A percentile compares a stretch with the other conserved stretches of the same genome.
phyloP scores from a whole-genome alignment of 108 stramenopile genomes.

The Cyclotella choctawhatcheeana region DNA sequence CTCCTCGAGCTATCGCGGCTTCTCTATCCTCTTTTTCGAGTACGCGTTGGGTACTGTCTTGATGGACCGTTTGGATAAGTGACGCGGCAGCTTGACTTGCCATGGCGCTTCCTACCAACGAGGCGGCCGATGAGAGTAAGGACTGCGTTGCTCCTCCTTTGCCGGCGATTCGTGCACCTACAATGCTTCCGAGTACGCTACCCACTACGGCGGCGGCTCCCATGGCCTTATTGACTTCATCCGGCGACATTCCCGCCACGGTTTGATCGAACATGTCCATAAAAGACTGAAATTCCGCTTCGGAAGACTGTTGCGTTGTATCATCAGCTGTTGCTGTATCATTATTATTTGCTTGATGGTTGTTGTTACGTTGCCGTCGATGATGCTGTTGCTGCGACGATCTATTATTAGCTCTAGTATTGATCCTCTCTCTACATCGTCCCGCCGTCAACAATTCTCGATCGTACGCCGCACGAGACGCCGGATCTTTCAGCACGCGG shows the following conservation, averaged over 20 bases:
- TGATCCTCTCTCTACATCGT: constrained; percentile 4
- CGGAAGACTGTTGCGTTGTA: constrained; percentile 8
- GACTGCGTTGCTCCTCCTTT: constrained; percentile 43
- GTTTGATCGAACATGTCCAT: constrained; percentile 69
- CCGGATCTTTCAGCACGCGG: constrained; percentile 69
- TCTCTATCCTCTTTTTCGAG: constrained; percentile 56
- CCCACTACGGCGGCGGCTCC: constrained; percentile 64
- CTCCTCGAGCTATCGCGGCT: constrained; percentile 57
- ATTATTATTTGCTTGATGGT: neutral
- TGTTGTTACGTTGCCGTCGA: constrained; percentile 3
- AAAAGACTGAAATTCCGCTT: constrained; percentile 64
- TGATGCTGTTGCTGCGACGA: too few relatives aligned
- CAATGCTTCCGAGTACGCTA: constrained; percentile 59
- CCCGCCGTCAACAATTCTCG: constrained; percentile 54
- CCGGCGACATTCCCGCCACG: constrained; percentile 73
- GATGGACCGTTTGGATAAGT: constrained; percentile 57
- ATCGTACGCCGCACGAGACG: constrained; percentile 61
- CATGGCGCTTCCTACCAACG: constrained; percentile 62
- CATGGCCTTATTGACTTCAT: constrained; percentile 66
- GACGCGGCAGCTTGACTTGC: constrained; percentile 61
- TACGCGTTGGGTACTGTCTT: constrained; percentile 62
- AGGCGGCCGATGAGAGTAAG: constrained; percentile 56
- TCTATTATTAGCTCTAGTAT: too few relatives aligned
- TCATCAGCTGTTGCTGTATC: neutral
- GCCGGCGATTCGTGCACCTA: constrained; percentile 44